Percentiles rank a stretch among this genome's conserved stretches.
phyloP scores from a whole-genome alignment of 2,329 filamentous ascomycete species.

The Fusarium marasasianum region DNA sequence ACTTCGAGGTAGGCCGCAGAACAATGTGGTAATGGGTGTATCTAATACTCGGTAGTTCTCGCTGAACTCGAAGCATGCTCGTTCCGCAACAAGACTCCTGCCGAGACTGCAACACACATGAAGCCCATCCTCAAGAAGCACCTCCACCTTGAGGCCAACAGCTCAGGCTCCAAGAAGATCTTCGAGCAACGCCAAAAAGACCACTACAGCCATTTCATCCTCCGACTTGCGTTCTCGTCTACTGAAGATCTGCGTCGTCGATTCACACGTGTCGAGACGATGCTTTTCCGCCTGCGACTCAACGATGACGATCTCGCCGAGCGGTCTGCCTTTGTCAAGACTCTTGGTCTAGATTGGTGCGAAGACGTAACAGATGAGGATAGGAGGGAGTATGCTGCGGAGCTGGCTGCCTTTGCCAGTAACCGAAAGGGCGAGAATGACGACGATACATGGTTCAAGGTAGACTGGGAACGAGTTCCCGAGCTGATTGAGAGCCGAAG shows the following conservation, averaged over 20 bases:
- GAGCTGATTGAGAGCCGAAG: constrained; percentile 84
- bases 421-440: constrained; percentile 60
- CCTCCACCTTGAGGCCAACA: constrained; percentile 81
- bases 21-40: accelerated
- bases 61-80: constrained; percentile 93
- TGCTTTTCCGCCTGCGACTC: constrained; percentile 86
- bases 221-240: constrained; percentile 89
- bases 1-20: constrained; percentile 70
- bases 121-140: constrained; percentile 87
- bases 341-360: constrained; percentile 88
- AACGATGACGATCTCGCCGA: constrained; percentile 79
- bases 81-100: constrained; percentile 87
- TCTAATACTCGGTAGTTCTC: constrained; percentile 65
- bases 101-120: constrained; percentile 86
- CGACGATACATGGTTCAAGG: constrained; percentile 93
- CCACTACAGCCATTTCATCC: constrained; percentile 97
- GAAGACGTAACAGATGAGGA: constrained; percentile 84
- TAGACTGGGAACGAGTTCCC: constrained; percentile 93
- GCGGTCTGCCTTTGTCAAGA: constrained; percentile 77
- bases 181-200: constrained; percentile 87
- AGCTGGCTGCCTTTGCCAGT: constrained; percentile 64
- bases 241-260: constrained; percentile 90
- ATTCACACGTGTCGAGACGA: constrained; percentile 87
- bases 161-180: constrained; percentile 67
- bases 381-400: constrained; percentile 68